Evolutionary conservation across 345 rosid genomes (phyloP), one percentile per base, ranked within the genome.

Genomic region (Populus davidiana): DNA sequence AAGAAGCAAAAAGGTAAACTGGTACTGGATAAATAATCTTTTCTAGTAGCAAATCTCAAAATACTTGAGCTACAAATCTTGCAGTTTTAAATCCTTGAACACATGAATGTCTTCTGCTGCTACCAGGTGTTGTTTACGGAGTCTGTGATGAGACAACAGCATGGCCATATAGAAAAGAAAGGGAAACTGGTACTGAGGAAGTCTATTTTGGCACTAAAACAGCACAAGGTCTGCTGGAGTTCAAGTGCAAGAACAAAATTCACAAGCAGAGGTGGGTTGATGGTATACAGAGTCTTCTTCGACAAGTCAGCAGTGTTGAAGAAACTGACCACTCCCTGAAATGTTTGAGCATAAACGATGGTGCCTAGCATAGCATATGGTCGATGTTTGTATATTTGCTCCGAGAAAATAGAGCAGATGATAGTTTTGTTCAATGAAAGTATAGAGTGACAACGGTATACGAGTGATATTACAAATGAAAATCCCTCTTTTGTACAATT

Each of bases 261-360:
- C 92, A 93, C 35, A 96, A 91, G 90, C 98, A 96, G 82, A 91
- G 78, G 83, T 96, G 99, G 99, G 93, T 92, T 12, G 96, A 87
- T 21, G 90, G 88, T 72, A 89, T 89, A 74, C 89, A 88, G 80
- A 84, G 84, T 80, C 97, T 93, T 67, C 96, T 96, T 36, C 91
- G 81, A 66, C 93, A 88, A 74, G 92, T 83, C 78, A 83, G 79
- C 78, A 76, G 84, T 76, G 65, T 84, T 6, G 91, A 91, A 77
- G 83, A 87, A 64, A 78, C 89, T 38, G 87, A 88, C 47, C 75
- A 72, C 79, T 88, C 93, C 5, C 70, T 91, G 69, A 92, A 88
- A 78, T 84, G 86, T 75, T 76, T 88, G 67, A 90, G 83, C 77
- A 82, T 89, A 75, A 81, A 50, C n/a, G 62, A 78, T 56, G 86